These are phyloP conservation scores for Cucurbita maxima DNA, from an alignment of 306 rosid species.

Conservation along the genomic window DNA sequence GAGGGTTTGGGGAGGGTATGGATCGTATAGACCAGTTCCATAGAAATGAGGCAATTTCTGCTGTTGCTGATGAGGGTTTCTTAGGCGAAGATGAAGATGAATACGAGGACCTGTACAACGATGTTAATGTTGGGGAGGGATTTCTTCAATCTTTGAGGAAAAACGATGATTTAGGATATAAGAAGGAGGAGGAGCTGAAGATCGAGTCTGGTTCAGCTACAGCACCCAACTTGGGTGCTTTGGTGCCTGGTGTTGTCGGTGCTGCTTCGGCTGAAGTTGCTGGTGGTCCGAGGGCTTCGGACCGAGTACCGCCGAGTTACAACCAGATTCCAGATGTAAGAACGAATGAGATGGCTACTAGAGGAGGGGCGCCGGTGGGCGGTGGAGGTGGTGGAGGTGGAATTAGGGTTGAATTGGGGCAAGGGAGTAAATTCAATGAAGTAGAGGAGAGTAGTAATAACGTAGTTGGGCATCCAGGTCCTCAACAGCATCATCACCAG, in stretches of 20 bases:
- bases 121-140: constrained; percentile 93
- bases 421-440: constrained; percentile 34
- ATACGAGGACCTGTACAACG: constrained; percentile 91
- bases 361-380: constrained; percentile 26
- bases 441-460: constrained; percentile 41
- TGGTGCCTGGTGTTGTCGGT: constrained; percentile 36
- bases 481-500: constrained; percentile 28
- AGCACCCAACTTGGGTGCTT: constrained; percentile 15
- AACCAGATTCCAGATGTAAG: constrained; percentile 57
- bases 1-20: constrained; percentile 43
- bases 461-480: constrained; percentile 28
- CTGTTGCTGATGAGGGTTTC: constrained; percentile 82
- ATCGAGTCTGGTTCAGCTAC: constrained; percentile 12
- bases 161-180: constrained; percentile 47
- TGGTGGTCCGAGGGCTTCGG: constrained; percentile 27
- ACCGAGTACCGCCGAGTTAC: constrained; percentile 23
- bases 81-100: constrained; percentile 84
- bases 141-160: constrained; percentile 68
- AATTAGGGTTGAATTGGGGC: constrained; percentile 76
- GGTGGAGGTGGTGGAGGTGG: constrained; percentile 47
- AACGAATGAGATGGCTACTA: constrained; percentile 32
- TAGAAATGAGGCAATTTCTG: constrained; percentile 91
- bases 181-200: constrained; percentile 45
- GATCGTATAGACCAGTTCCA: constrained; percentile 87
- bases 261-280: constrained; percentile 16